These are phyloP conservation scores for Paecilomyces sp. DNA, from an alignment of 2,329 filamentous ascomycete species.

Conservation along the genomic window DNA sequence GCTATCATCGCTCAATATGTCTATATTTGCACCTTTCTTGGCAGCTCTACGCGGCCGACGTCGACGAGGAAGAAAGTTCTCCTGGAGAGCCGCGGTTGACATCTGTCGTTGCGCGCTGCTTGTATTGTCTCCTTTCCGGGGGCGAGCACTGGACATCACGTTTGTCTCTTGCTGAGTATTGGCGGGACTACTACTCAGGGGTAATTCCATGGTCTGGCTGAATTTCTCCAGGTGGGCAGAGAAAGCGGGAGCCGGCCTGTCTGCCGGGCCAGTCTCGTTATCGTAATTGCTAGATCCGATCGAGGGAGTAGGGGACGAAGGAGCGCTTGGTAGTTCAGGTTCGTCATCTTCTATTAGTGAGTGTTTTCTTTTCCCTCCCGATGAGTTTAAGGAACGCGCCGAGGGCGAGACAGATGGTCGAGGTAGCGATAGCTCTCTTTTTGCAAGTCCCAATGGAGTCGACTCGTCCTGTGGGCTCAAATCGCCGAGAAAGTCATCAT, in stretches of 20 bases:
- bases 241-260: constrained; percentile 6
- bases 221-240: constrained; percentile 14
- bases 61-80: constrained; percentile 27
- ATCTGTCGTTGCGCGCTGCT: constrained; percentile 10
- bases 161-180: constrained; percentile 2
- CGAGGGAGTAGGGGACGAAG: constrained; percentile 13
- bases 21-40: constrained; percentile 12
- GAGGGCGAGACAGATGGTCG: constrained; percentile 15
- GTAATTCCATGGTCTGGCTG: constrained; percentile 31
- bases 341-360: constrained; percentile 19
- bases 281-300: constrained; percentile 3
- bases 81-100: constrained; percentile 29
- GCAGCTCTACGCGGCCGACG: constrained; percentile 14
- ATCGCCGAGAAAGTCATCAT: constrained; percentile 37
- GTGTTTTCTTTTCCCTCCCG: constrained; percentile 29
- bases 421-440: constrained; percentile 22
- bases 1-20: constrained; percentile 19
- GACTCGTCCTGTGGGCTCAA: constrained; percentile 39
- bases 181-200: constrained; percentile 27
- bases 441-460: constrained; percentile 33
- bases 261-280: constrained; percentile 1
- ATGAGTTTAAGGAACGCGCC: constrained; percentile 17
- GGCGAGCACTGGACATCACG: background rate
- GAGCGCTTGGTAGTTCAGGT: constrained; percentile 15
- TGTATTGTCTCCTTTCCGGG: constrained; percentile 5